Evolutionary conservation across 225 moss, liverwort and hornwort species (phyloP).

Genomic region (Lunularia cruciata): DNA sequence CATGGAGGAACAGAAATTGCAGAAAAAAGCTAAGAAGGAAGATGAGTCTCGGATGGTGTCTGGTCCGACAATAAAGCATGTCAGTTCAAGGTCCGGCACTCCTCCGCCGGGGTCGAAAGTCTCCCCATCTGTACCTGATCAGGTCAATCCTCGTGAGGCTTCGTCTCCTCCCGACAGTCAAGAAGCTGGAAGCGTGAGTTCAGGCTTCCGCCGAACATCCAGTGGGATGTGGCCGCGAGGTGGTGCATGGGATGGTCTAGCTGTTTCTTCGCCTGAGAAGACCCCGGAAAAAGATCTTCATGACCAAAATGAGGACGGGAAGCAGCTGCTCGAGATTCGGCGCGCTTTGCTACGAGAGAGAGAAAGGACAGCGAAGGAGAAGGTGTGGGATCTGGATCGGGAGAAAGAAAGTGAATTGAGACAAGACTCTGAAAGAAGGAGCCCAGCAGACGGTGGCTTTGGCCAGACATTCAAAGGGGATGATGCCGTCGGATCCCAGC

Average conservation of each 20-base stretch:
- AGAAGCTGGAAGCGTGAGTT: slow-evolving; percentile 47
- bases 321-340: slow-evolving; percentile 48
- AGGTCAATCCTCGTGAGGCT: slow-evolving; percentile 31
- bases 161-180: slow-evolving; percentile 74
- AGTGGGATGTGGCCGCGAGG: slow-evolving; percentile 58
- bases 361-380: slow-evolving; percentile 46
- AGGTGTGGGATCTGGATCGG: slow-evolving; percentile 31
- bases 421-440: slow-evolving; percentile 12
- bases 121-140: slow-evolving; percentile 45
- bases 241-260: slow-evolving; percentile 17
- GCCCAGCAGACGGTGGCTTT: background rate
- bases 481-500: background rate
- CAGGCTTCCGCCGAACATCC: slow-evolving; percentile 53
- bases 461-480: slow-evolving; percentile 8
- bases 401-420: slow-evolving; percentile 29
- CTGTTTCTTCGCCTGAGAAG: slow-evolving; percentile 38
- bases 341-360: slow-evolving; percentile 48
- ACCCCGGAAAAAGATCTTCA: slow-evolving; percentile 15
- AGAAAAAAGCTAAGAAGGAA: slow-evolving; percentile 72
- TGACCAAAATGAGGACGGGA: slow-evolving; percentile 42
- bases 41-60: slow-evolving; percentile 48
- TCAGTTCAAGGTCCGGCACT: slow-evolving; percentile 39
- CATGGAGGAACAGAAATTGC: slow-evolving; percentile 72
- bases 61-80: slow-evolving; percentile 20
- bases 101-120: slow-evolving; percentile 46